Conservation (phyloP, 129 eudicot species). For the Escallonia rubra region DNA sequence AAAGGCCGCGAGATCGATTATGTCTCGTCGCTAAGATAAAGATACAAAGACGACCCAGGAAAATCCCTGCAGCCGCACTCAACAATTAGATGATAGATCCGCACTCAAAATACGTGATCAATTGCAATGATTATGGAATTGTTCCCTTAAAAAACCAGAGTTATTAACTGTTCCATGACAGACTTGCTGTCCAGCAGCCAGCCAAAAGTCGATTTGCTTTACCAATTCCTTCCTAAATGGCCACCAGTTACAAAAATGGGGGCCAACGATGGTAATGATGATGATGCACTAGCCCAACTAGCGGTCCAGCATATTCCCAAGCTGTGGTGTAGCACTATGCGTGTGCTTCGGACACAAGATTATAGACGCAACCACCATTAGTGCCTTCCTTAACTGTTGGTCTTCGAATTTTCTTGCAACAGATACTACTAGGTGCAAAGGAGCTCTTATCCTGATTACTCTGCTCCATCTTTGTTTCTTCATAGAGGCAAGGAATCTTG, state of each 20-base stretch:
- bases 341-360: conserved; percentile 33
- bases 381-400: conserved; percentile 38
- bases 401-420: neutral
- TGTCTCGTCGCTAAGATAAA: too few relatives aligned
- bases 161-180: neutral
- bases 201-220: neutral
- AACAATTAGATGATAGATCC: too few relatives aligned
- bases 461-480: conserved; percentile 5
- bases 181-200: conserved; percentile 8
- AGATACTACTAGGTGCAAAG: neutral
- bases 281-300: conserved; percentile 1
- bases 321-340: conserved; percentile 39
- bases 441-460: neutral
- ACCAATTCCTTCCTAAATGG: neutral
- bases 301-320: conserved; percentile 29
- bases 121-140: conserved; percentile 34
- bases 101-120: neutral
- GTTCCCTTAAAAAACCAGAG: neutral
- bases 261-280: neutral
- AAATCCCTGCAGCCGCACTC: too few relatives aligned
- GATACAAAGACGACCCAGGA: too few relatives aligned
- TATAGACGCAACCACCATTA: conserved; percentile 22
- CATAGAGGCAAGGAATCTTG: neutral
- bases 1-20: too few relatives aligned
- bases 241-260: conserved; percentile 4